These are phyloP conservation scores for Rhynchospora tenuis DNA, from an alignment of 176 grass and related monocot genomes.

Conservation along the genomic window DNA sequence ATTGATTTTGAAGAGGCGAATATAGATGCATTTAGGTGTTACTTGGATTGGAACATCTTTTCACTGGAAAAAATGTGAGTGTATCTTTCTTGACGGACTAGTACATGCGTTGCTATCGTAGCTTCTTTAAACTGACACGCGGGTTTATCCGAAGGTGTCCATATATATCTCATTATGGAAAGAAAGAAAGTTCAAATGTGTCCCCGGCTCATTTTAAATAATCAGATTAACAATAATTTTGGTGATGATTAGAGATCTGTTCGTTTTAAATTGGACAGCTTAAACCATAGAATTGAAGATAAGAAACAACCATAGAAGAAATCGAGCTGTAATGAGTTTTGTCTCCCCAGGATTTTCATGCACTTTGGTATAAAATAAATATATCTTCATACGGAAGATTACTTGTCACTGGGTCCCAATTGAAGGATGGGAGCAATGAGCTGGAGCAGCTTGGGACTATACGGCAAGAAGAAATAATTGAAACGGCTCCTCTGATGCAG, in stretches of 20 bases:
- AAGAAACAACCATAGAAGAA: too few species aligned
- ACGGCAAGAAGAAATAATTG: slow-evolving; percentile 7
- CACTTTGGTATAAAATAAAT: too few species aligned
- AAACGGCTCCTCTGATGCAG: not conserved
- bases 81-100: not conserved
- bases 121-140: not conserved
- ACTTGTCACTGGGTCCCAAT: not conserved
- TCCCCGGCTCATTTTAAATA: too few species aligned
- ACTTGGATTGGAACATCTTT: not conserved
- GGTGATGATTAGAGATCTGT: not conserved
- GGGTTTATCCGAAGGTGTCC: too few species aligned
- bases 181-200: too few species aligned
- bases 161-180: too few species aligned
- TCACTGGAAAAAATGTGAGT: not conserved
- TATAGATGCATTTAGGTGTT: not conserved
- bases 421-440: not conserved
- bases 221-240: not conserved
- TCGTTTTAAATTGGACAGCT: not conserved
- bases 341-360: too few species aligned
- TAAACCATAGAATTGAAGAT: not conserved
- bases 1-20: not conserved
- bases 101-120: not conserved
- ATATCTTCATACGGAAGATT: not conserved
- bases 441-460: not conserved
- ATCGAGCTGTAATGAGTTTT: too few species aligned